Evolutionary conservation across 768 basidiomycete species (phyloP).

Genomic region (Auricularia sp.): DNA sequence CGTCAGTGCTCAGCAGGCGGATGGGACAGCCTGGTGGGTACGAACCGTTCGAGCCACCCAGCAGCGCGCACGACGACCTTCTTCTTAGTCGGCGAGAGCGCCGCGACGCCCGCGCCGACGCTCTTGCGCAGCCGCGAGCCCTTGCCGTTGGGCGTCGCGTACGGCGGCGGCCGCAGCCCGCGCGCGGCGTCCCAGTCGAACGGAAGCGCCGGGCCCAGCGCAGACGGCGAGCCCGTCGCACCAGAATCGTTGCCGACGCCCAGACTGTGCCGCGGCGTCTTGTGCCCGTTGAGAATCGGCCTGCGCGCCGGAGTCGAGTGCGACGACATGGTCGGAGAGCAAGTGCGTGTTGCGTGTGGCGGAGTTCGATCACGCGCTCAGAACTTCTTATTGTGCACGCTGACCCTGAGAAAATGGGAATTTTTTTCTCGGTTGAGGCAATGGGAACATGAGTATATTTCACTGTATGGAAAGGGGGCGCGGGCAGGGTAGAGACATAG

Average conservation of each 20-base stretch:
- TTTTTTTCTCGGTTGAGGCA: background rate
- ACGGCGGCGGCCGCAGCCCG: constrained; percentile 61
- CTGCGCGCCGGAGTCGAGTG: background rate
- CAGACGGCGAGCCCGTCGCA: background rate
- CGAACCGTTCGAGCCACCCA: constrained; percentile 2
- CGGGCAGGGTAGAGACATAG: background rate
- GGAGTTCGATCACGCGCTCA: background rate
- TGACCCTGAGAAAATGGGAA: background rate
- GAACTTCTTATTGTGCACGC: background rate
- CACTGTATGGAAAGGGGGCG: background rate
- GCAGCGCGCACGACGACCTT: background rate
- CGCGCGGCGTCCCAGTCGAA: constrained; percentile 86
- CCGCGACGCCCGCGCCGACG: constrained; percentile 25
- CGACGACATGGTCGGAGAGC: background rate
- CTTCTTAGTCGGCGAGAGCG: background rate
- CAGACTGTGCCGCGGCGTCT: background rate
- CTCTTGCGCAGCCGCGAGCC: constrained; percentile 6
- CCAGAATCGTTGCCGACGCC: background rate
- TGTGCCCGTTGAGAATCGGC: background rate
- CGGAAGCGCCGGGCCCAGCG: background rate
- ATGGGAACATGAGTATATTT: background rate
- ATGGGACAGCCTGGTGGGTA: no score
- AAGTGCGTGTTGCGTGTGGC: background rate
- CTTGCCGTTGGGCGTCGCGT: constrained; percentile 35
- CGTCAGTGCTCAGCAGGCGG: no score